Evolutionary conservation across 2,329 filamentous ascomycete genomes (phyloP).

Genomic region (Phyllosticta capitalensis): DNA sequence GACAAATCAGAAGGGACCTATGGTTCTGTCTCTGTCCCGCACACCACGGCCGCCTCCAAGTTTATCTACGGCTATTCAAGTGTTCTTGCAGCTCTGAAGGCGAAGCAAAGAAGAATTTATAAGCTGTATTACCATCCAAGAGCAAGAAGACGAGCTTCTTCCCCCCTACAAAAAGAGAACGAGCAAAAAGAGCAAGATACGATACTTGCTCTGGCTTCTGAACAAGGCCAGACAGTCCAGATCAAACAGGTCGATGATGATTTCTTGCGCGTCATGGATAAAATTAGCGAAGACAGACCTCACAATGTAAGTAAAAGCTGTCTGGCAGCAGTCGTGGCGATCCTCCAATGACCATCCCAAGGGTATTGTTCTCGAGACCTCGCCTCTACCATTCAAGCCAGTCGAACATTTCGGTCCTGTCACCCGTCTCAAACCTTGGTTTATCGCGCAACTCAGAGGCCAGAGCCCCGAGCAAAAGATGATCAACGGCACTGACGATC

Average conservation of each 20-base stretch:
- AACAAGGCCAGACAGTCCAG: constrained; percentile 16
- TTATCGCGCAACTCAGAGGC: constrained; percentile 39
- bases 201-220: constrained; percentile 9
- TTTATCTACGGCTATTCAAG: constrained; percentile 82
- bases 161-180: not conserved
- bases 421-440: constrained; percentile 9
- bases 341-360: constrained; percentile 15
- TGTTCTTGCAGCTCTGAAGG: constrained; percentile 68
- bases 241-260: constrained; percentile 51
- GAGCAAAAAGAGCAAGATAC: constrained; percentile 7
- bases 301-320: constrained; percentile 52
- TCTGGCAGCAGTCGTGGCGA: not conserved
- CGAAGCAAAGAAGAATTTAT: constrained; percentile 64
- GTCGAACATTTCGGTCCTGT: not conserved
- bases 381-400: constrained; percentile 53
- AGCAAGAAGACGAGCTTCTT: constrained; percentile 6
- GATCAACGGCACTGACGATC: constrained; percentile 58
- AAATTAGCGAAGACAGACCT: constrained; percentile 70
- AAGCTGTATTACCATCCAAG: constrained; percentile 59
- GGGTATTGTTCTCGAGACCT: constrained; percentile 78
- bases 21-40: constrained; percentile 31
- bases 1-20: not conserved
- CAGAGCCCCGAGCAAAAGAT: constrained; percentile 65
- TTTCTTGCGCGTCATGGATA: constrained; percentile 64
- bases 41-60: constrained; percentile 79